Base-by-base conservation (phyloP, 345 rosid species). In the Arabidopsis suecica region DNA sequence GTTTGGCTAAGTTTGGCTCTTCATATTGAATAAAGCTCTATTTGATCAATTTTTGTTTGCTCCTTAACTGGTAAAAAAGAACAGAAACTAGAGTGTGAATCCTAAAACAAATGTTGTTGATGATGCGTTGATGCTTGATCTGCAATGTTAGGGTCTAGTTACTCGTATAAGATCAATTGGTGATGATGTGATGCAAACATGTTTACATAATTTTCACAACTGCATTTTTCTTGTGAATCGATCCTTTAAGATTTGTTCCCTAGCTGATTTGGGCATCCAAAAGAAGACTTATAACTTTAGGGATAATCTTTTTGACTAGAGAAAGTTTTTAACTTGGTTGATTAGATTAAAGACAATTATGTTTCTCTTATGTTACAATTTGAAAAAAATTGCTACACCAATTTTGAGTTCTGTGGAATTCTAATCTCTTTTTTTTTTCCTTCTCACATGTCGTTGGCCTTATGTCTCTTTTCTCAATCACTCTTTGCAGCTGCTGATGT, bases 401-500 rank as follows among this genome's bases (percentile, higher is more conserved):
- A 20, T 20, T 20, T 20, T 20, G 22, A 20, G 22, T 20, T 20
- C 22, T 20, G 22, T 20, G 22, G 22, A 20, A 20, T 20, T 20
- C 1, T 20, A 20, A 20, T 20, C 22, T 20, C 22, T 14, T 58
- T 37, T 51, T 33, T 34, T 60, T 11, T 38, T 38, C 16, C 32
- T 4, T 48, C 50, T 41, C 22, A 20, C 8, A 37, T 23, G 42
- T 9, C 1, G 0, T 23, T 61, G 69, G 61, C 22, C n/a, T 71
- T 10, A 30, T 1, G 1, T 28, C 5, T 34, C 7, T 22, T 36
- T 67, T 50, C 6, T 30, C 37, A 16, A 72, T 57, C 40, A 36
- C 42, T 76, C 56, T 61, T 32, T 75, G 75, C 86, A 89, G 96
- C 90, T 75, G 98, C 98, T 61, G 97, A 93, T 90, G 89, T 90